Evolutionary conservation across 164 flowering plant species (phyloP).

Genomic region (Sextonia rubra): DNA sequence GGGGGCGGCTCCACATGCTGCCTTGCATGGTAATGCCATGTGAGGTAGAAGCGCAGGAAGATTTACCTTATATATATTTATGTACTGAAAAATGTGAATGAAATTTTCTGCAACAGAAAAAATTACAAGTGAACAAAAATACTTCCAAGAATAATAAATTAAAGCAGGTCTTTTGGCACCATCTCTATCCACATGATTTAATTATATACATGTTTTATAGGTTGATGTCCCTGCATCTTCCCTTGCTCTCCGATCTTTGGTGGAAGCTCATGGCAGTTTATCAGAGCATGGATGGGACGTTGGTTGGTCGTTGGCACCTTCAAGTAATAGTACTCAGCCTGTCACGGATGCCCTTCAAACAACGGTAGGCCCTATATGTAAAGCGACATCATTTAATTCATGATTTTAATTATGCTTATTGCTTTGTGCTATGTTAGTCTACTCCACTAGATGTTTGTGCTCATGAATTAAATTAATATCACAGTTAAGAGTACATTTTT

Average conservation of each 20-base stretch:
- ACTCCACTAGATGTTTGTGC: not conserved
- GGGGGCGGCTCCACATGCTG: too few species aligned
- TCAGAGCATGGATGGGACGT: slow-evolving; percentile 74
- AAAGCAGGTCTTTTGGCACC: too few species aligned
- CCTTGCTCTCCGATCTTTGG: slow-evolving; percentile 57
- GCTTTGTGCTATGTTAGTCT: too few species aligned
- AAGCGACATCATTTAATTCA: not conserved
- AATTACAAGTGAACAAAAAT: too few species aligned
- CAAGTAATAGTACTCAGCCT: slow-evolving; percentile 30
- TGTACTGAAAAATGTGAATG: too few species aligned
- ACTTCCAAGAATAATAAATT: too few species aligned
- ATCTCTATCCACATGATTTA: not conserved
- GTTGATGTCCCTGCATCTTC: slow-evolving; percentile 68
- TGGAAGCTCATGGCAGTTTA: slow-evolving; percentile 58
- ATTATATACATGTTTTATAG: slow-evolving; percentile 32
- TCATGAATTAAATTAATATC: not conserved
- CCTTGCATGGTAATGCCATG: too few species aligned
- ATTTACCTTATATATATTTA: too few species aligned
- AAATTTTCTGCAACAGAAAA: too few species aligned
- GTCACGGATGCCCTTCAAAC: slow-evolving; percentile 22
- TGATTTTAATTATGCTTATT: not conserved
- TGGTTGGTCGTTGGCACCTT: slow-evolving; percentile 82
- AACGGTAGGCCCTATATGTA: slow-evolving; percentile 36
- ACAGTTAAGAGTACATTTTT: too few species aligned
- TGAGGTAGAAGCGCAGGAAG: too few species aligned